Evolutionary conservation across 2,329 filamentous ascomycete genomes (phyloP).

Genomic region (Colletotrichum sp.): DNA sequence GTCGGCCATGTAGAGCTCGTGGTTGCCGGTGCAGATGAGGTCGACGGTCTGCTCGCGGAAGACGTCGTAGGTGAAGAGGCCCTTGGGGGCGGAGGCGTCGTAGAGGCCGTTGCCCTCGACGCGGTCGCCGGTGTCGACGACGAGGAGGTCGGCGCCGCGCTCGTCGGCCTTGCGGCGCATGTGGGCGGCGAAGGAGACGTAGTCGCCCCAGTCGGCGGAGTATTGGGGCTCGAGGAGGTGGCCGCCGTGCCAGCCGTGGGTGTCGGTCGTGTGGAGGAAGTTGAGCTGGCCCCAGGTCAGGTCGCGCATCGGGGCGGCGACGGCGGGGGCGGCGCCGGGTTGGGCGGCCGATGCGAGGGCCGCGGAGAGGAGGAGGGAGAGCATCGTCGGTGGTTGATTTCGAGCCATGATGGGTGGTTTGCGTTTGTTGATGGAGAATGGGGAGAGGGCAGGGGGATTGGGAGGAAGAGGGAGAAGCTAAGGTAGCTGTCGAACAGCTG

Average conservation of each 20-base stretch:
- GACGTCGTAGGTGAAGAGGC: constrained; percentile 87
- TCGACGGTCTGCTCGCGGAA: constrained; percentile 84
- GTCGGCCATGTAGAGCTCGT: constrained; percentile 87
- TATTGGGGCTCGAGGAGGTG: constrained; percentile 95
- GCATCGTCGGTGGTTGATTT: not conserved
- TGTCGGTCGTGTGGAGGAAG: constrained; percentile 96
- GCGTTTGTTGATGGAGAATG: not conserved
- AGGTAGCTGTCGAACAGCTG: not conserved
- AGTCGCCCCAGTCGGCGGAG: constrained; percentile 97
- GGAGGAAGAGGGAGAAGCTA: not conserved
- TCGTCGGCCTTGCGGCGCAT: constrained; percentile 80
- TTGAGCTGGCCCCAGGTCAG: constrained; percentile 94
- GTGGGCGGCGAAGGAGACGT: constrained; percentile 88
- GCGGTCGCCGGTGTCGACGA: constrained; percentile 94
- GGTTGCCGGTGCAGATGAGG: constrained; percentile 86
- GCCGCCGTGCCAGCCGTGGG: constrained; percentile 93
- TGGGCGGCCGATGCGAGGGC: constrained; percentile 60
- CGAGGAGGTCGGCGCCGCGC: constrained; percentile 80
- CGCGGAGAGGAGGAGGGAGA: not conserved
- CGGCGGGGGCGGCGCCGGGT: constrained; percentile 78
- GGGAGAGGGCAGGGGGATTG: not conserved
- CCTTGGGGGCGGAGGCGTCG: constrained; percentile 86
- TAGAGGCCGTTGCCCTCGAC: constrained; percentile 96
- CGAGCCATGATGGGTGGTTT: not conserved
- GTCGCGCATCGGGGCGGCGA: constrained; percentile 81